phyloP scores from a whole-genome alignment of 2,329 filamentous ascomycete species.

The Penicillium polonicum region DNA sequence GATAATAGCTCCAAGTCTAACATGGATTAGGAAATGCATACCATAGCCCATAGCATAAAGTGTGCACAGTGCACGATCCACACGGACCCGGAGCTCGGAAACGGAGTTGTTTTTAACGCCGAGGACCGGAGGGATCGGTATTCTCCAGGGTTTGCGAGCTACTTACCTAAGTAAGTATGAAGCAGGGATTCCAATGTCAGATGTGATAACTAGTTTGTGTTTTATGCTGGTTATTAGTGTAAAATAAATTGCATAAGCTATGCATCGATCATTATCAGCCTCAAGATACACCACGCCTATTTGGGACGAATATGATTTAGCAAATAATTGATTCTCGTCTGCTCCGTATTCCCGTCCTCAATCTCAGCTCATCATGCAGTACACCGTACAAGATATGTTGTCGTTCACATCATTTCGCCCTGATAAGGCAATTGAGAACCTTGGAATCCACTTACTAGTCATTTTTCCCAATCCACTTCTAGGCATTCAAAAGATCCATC shows the following conservation, averaged over 20 bases:
- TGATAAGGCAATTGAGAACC: neutral
- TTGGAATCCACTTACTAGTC: neutral
- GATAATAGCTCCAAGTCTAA: neutral
- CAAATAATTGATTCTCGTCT: neutral
- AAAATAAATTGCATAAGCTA: neutral
- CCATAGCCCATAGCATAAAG: neutral
- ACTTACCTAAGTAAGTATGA: neutral
- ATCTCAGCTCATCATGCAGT: neutral
- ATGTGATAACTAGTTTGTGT: neutral
- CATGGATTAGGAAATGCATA: neutral
- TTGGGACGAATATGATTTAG: neutral
- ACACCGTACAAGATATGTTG: too few species aligned
- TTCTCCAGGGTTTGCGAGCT: neutral
- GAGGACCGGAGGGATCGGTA: neutral
- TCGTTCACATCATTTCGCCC: neutral
- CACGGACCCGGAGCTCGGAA: neutral
- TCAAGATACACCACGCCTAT: neutral
- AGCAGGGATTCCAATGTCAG: neutral
- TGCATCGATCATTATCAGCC: neutral
- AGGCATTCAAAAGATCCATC: neutral
- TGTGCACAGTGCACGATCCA: conserved; percentile 1
- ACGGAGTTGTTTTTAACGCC: neutral
- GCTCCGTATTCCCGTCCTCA: neutral
- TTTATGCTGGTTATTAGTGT: neutral
- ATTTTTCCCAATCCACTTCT: neutral